These are phyloP conservation scores for Barbarea vulgaris DNA, from an alignment of 345 rosid species.

Conservation along the genomic window DNA sequence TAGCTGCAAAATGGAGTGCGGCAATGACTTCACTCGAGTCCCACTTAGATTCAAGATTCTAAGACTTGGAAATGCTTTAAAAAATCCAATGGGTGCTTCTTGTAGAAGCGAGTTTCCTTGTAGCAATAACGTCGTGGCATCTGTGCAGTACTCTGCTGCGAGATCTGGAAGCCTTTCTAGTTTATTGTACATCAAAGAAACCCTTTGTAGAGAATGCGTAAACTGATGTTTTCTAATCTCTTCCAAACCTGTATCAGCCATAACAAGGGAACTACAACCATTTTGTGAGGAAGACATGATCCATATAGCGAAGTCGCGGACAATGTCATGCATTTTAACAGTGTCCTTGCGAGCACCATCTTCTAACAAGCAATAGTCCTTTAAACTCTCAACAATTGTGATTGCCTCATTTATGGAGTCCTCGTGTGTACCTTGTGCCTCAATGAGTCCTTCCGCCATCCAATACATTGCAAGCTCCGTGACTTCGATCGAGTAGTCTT, in stretches of 20 bases:
- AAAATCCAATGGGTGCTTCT: conserved; percentile 26
- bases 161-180: conserved; percentile 30
- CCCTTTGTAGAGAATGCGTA: conserved; percentile 14
- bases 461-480: conserved; percentile 38
- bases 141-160: not conserved
- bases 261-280: conserved; percentile 19
- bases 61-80: conserved; percentile 36
- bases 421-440: conserved; percentile 10
- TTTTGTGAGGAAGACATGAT: conserved; percentile 26
- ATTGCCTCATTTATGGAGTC: conserved; percentile 35
- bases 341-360: conserved; percentile 28
- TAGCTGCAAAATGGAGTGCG: conserved; percentile 18
- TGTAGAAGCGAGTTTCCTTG: conserved; percentile 35
- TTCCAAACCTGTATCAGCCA: conserved; percentile 24
- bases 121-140: conserved; percentile 18
- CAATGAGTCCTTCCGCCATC: conserved; percentile 45
- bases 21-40: conserved; percentile 34
- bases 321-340: conserved; percentile 47
- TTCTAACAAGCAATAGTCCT: conserved; percentile 46
- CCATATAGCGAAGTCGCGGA: conserved; percentile 48
- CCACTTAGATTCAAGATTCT: conserved; percentile 39
- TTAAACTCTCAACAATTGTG: conserved; percentile 41
- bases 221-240: conserved; percentile 7
- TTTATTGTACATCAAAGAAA: conserved; percentile 45
- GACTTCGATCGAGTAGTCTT: conserved; percentile 38